phyloP scores from a whole-genome alignment of 139 green algal species.

The Yamagishiella unicocca region DNA sequence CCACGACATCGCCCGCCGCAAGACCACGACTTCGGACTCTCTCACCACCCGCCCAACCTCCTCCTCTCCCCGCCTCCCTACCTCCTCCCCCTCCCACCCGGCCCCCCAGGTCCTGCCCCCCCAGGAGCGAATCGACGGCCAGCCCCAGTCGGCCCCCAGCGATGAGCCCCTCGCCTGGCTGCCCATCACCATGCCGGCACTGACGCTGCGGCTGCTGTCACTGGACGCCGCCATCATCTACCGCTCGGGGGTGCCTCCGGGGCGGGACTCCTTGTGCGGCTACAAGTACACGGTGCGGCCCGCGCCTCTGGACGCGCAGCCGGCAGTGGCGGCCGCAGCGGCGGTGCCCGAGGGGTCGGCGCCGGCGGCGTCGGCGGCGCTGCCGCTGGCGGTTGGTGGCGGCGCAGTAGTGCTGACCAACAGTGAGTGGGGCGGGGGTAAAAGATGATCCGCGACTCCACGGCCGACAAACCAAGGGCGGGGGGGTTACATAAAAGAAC shows the following conservation, averaged over 20 bases:
- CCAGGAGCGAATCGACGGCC: not conserved
- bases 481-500: no score
- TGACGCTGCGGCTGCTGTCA: constrained; percentile 76
- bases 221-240: constrained; percentile 81
- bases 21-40: no score
- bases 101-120: constrained; percentile 23
- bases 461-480: no score
- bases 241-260: not conserved
- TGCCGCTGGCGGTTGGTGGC: constrained; percentile 19
- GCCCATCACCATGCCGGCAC: constrained; percentile 73
- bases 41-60: not conserved
- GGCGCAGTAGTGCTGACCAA: constrained; percentile 35
- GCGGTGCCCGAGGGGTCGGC: not conserved
- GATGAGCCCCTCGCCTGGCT: constrained; percentile 82
- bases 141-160: not conserved
- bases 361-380: constrained; percentile 10
- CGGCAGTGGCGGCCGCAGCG: not conserved
- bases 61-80: no score
- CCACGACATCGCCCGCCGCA: no score
- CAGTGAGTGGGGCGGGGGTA: not conserved
- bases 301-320: constrained; percentile 25
- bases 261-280: constrained; percentile 23
- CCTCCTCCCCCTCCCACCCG: no score
- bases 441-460: no score
- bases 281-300: constrained; percentile 45